phyloP scores from a whole-genome alignment of 2,329 filamentous ascomycete genomes.

The Pseudovirgaria hyperparasitica region DNA sequence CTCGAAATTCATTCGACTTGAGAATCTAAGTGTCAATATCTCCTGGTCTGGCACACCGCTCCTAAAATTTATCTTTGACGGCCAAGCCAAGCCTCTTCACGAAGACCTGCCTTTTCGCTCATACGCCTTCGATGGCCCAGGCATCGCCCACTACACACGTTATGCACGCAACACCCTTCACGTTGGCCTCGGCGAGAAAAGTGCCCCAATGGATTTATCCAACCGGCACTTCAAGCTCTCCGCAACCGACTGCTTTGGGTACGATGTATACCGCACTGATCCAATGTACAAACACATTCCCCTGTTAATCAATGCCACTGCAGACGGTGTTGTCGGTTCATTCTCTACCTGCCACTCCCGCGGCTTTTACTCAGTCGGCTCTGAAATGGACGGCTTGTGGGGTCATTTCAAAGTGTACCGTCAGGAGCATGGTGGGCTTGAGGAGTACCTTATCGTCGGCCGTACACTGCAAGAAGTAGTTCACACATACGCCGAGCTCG shows the following conservation, averaged over 20 bases:
- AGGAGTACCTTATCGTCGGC: constrained; percentile 58
- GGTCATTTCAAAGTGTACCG: constrained; percentile 62
- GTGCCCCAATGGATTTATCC: constrained; percentile 59
- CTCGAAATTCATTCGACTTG: constrained; percentile 33
- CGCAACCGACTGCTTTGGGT: constrained; percentile 61
- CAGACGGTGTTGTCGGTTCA: constrained; percentile 49
- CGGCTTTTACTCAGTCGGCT: constrained; percentile 53
- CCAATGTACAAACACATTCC: constrained; percentile 68
- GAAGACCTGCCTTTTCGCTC: constrained; percentile 52
- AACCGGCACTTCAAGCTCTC: constrained; percentile 54
- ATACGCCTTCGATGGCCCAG: constrained; percentile 48
- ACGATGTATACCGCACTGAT: constrained; percentile 58
- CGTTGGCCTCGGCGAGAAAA: constrained; percentile 59
- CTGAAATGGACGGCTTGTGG: constrained; percentile 66
- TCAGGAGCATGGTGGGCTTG: constrained; percentile 58
- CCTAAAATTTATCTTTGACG: constrained; percentile 44
- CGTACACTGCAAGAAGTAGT: constrained; percentile 55
- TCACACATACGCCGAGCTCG: constrained; percentile 51
- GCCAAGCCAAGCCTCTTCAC: constrained; percentile 42
- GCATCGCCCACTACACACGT: constrained; percentile 51
- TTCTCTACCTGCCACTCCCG: constrained; percentile 56
- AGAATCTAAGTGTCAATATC: constrained; percentile 39
- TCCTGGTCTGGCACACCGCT: constrained; percentile 45
- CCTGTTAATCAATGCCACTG: constrained; percentile 54
- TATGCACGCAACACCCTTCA: constrained; percentile 53